Evolutionary conservation across 768 basidiomycete genomes (phyloP), one percentile per base, ranked within the genome.

Genomic region (Termitomyces sp.): DNA sequence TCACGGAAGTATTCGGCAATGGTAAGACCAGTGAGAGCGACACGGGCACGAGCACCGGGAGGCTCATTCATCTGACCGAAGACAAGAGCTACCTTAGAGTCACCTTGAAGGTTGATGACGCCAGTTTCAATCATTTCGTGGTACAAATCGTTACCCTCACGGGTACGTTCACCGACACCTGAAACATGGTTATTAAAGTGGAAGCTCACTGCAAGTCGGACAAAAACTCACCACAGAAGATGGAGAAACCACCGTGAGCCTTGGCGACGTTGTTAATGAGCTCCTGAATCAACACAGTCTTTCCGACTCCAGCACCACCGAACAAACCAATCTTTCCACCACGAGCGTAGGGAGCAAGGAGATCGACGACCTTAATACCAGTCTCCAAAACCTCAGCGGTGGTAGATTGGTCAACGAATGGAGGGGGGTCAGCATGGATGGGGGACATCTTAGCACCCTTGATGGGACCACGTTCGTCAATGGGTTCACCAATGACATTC

Each of bases 1-100:
- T 99, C 97, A 87, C 97, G 95, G 97, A 99, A 99, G 81, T 98
- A 99, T 79, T 99, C 97, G 64, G 97, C 97, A 67, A 98, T 98
- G 71, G 97, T 99, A 59, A 99, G 80, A 76, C 97, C 97, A 67
- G 97, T 98, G 68, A 99, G 87, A 63, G 97, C 97, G 68, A 99
- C 97, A 90, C 97, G 97, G 69, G 97, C 97, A 86, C 97, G 95
- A 66, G 97, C 97, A 86, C 97, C 97, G 68, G 97, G 97, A 73
- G 97, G 97, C 82, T 99, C 97, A 80, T 99, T 99, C 97, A 99
- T 99, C 80, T 99, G 97, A 82, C 97, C 97, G 81, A 99, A 99
- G 67, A 99, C 97, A 63, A 99, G 87, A 69, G 97, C 96, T 77
- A 98, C 97, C 86, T 99, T 99, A 74, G 97, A 99, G 76, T 98